A percentile compares a stretch with the other conserved stretches of the same genome.
Conservation (phyloP, 75 land plant genomes). For the Selaginella tamariscina region DNA sequence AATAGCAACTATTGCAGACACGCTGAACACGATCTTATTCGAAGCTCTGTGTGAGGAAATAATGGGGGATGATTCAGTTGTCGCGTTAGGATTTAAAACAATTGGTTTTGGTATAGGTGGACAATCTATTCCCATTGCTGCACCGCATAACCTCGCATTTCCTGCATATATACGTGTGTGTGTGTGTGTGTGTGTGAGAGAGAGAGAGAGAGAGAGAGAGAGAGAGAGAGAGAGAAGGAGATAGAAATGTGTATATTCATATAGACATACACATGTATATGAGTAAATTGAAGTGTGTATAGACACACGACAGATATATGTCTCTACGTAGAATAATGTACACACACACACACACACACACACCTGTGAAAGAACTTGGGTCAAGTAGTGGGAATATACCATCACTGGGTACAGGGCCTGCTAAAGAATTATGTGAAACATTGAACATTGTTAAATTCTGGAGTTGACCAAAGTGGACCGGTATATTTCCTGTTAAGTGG, state of each 20-base stretch:
- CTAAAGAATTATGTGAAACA: constrained; percentile 56
- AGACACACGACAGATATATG: no score
- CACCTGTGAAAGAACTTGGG: constrained; percentile 36
- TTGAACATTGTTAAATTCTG: constrained; percentile 49
- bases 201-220: no score
- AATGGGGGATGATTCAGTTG: neutral
- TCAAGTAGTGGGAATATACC: constrained; percentile 46
- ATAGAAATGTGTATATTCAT: no score
- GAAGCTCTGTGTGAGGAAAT: constrained; percentile 10
- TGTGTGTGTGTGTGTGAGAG: no score
- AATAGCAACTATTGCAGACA: constrained; percentile 78
- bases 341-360: no score
- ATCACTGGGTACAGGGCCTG: constrained; percentile 53
- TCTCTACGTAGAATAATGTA: no score
- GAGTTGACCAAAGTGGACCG: constrained; percentile 42
- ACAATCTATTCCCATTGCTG: neutral
- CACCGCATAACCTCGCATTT: neutral
- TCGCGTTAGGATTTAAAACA: neutral
- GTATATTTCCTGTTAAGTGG: constrained; percentile 62
- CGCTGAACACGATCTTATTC: constrained; percentile 48
- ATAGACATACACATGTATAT: no score
- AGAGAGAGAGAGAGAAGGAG: no score
- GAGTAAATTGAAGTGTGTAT: no score
- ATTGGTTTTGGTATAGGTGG: constrained; percentile 12
- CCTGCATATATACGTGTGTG: no score